Evolutionary conservation across 257 asterid genomes (phyloP), one percentile per base, ranked within the genome.

Genomic region (Solanum chilense): DNA sequence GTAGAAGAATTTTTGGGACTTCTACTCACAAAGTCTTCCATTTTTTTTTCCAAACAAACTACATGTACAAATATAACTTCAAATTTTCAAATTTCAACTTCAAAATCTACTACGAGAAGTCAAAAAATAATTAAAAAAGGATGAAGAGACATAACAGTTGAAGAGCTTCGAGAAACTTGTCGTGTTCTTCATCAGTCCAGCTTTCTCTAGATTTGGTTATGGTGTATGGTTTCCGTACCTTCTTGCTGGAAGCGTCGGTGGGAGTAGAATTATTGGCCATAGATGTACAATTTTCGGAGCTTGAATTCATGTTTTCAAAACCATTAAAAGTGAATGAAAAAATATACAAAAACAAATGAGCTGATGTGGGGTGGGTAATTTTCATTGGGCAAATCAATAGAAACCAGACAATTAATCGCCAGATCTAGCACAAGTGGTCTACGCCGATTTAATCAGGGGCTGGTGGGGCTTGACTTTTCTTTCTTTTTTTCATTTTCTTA

Each of bases 111-210:
- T 60, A 69, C 5, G 74, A 3, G 23, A 31, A 69, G 76, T 13
- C 1, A 52, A 16, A 1, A 7, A 69, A 0, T 25, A 21, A 70
- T 33, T 33, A 15, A 9, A 27, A 27, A 21, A 9, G 9, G 29
- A 23, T 8, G 15, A 42, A 70, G 70, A 21, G 45, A 84, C 90
- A 90, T 88, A 88, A 95, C 98, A 95, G 95, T 89, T 95, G 98
- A 33, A 95, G 96, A 42, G 98, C 98, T 93, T 95, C 98, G 9
- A 95, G 95, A 89, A 95, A 95, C 91, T 95, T 95, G 90, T 95
- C 98, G 87, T 95, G 98, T 90, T 95, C 98, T 89, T 95, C 98
- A 29, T 94, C 98, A 3, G 95, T 93, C 98, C 98, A 95, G 91
- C 98, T 95, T 88, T 95, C 97, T 84, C 98, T 92, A 82, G 98